Evolutionary conservation across 129 eudicot genomes (phyloP).

Genomic region (Deinandra increscens): DNA sequence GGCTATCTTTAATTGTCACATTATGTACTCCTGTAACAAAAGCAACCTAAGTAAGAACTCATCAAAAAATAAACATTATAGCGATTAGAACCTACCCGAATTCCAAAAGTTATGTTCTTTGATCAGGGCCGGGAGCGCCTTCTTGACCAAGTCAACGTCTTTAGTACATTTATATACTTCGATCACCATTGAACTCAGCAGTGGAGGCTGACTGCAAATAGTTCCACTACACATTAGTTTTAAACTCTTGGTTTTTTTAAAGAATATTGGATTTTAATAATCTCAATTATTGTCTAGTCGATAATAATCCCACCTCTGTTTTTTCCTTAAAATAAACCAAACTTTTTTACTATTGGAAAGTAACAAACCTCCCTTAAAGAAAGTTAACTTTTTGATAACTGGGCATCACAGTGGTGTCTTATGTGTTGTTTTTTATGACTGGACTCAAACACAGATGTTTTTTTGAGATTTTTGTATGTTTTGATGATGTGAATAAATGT

Average conservation of each 20-base stretch:
- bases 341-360: too few relatives aligned
- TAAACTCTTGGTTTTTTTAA: neutral
- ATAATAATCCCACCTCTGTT: too few relatives aligned
- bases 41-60: neutral
- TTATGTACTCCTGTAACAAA: slow-evolving; percentile 63
- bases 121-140: slow-evolving; percentile 68
- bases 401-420: too few relatives aligned
- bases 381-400: too few relatives aligned
- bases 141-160: slow-evolving; percentile 56
- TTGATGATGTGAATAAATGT: too few relatives aligned
- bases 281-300: too few relatives aligned
- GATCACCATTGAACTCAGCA: slow-evolving; percentile 80
- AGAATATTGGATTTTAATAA: too few relatives aligned
- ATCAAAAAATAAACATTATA: neutral
- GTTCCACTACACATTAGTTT: slow-evolving; percentile 11
- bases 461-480: too few relatives aligned
- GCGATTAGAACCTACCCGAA: slow-evolving; percentile 43
- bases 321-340: too few relatives aligned
- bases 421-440: too few relatives aligned
- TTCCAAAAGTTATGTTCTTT: slow-evolving; percentile 83
- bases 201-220: slow-evolving; percentile 83
- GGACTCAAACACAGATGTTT: too few relatives aligned
- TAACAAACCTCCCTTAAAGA: too few relatives aligned
- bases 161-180: slow-evolving; percentile 62
- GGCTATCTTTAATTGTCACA: slow-evolving; percentile 55